phyloP scores from a whole-genome alignment of 1,284 basidiomycete species.

The Puccinia novopanici region DNA sequence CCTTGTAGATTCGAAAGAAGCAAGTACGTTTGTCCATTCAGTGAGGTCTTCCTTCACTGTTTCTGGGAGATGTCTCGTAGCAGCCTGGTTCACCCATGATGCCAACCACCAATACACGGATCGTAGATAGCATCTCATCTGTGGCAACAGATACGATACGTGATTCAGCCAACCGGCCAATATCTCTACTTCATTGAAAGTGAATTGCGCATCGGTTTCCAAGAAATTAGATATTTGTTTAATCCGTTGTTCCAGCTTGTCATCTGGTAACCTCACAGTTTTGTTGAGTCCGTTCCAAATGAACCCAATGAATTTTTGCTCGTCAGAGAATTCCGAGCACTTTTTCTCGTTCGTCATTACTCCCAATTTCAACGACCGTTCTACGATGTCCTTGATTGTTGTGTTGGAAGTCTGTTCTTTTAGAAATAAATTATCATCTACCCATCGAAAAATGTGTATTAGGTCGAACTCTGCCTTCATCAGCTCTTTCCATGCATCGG shows the following conservation, averaged over 20 bases:
- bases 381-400: not conserved
- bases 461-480: slow-evolving; percentile 8
- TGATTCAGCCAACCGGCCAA: slow-evolving; percentile 3
- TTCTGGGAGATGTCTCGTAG: too few relatives aligned
- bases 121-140: not conserved
- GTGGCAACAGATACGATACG: not conserved
- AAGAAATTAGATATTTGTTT: not conserved
- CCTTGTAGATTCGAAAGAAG: too few relatives aligned
- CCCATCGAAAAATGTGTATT: not conserved
- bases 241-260: not conserved
- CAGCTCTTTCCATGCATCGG: too few relatives aligned
- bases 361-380: not conserved
- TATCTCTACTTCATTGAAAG: not conserved
- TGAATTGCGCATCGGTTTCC: not conserved
- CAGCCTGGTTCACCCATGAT: too few relatives aligned
- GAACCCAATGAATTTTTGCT: slow-evolving; percentile 25
- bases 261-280: not conserved
- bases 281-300: not conserved
- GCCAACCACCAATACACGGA: too few relatives aligned
- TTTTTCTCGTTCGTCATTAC: slow-evolving; percentile 10
- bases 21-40: too few relatives aligned
- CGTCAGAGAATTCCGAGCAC: too few relatives aligned
- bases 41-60: too few relatives aligned
- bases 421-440: slow-evolving; percentile 21
- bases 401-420: not conserved